Base-by-base conservation (phyloP, 2,329 filamentous ascomycete genomes). In the Fusarium denticulatum region DNA sequence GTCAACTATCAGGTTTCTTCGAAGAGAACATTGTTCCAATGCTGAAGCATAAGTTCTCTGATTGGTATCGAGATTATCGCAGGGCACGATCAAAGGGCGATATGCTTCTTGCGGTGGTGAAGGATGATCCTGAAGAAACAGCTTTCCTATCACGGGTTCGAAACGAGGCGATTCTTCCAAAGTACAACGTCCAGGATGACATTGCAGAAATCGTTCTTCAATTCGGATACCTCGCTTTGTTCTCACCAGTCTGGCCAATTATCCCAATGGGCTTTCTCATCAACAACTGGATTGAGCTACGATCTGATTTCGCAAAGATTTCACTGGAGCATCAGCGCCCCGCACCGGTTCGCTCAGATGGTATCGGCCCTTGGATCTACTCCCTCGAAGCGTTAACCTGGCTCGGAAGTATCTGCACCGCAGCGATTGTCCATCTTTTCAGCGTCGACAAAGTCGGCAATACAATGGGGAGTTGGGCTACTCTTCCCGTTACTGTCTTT, bases 261-360 rank as follows among this genome's bases (percentile, higher is more conserved):
- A 92, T 93, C 1, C 89, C 91, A 0, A 84, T 94, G 28, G 92
- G 91, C 0, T 95, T 94, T 80, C 83, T 94, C 20, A 82, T 93
- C 79, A 94, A 94, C 81, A 92, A 94, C 82, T 93, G 92, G 91
- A 84, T 95, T 63, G 93, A 95, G 80, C 86, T 95, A 15, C 91
- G 93, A 15, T 91, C 92, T 6, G 93, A 95, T 76, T 93, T 93
- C 50, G 88, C 93, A 82, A 95, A 94, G 78, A 92, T 95, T 62
- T 93, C 91, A 71, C 85, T 91, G 30, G 92, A 94, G 78, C 92
- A 92, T 83, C 91, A 91, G 70, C 89, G 93, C 2, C 93, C 93
- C 0, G 88, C 87, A 0, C 93, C 93, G 0, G 88, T 88, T 72
- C 90, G 93, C 11, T 87, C 91, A 2, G 93, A 94, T 77, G 92